Conservation (phyloP, 495 filamentous ascomycete species). For the Penicillium arizonense region DNA sequence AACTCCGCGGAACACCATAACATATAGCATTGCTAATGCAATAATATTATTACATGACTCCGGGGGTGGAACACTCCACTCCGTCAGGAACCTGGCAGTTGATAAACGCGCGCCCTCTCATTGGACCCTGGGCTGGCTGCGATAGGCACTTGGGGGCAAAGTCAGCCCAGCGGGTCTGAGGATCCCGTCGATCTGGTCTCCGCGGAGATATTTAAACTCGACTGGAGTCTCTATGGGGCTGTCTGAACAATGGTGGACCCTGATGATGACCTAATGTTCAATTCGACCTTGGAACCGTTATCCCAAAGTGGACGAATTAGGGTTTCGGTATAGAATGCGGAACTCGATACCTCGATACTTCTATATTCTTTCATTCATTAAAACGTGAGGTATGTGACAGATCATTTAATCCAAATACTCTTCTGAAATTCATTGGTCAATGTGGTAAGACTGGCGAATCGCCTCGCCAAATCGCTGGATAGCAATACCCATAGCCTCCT, state of each 20-base stretch:
- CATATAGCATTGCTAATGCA: neutral
- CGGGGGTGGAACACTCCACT: neutral
- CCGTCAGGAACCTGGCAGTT: neutral
- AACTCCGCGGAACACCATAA: constrained; percentile 3
- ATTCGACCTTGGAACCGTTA: neutral
- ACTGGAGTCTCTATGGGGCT: neutral
- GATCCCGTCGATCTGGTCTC: constrained; percentile 13
- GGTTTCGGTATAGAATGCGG: too few relatives aligned
- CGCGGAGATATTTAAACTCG: constrained; percentile 26
- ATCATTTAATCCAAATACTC: too few relatives aligned
- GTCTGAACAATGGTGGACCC: neutral
- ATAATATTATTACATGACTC: neutral
- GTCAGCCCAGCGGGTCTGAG: constrained; percentile 5
- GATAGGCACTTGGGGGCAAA: constrained; percentile 14
- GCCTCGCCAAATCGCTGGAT: neutral
- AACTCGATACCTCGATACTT: too few relatives aligned
- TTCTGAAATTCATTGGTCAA: neutral
- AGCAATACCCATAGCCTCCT: neutral
- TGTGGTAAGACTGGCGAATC: neutral
- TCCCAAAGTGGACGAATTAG: too few relatives aligned
- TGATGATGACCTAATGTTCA: neutral
- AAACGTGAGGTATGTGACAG: too few relatives aligned
- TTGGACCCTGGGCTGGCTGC: constrained; percentile 10
- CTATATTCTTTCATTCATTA: too few relatives aligned
- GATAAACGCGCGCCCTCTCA: constrained; percentile 23